Conservation (phyloP, 768 basidiomycete species). For the Lactarius deliciosus region DNA sequence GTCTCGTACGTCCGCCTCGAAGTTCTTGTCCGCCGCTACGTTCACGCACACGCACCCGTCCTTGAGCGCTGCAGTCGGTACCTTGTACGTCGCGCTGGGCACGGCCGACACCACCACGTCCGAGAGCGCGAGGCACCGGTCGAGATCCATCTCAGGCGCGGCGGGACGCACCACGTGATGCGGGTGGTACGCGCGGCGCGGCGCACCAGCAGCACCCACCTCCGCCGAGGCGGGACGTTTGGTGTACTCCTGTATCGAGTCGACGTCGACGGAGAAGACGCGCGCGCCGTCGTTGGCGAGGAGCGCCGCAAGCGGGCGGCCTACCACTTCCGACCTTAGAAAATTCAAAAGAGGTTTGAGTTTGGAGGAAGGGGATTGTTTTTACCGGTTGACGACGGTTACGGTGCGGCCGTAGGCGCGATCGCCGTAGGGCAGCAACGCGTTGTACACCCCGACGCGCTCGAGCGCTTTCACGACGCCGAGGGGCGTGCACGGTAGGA, state of each 20-base stretch:
- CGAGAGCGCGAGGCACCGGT: slow-evolving; percentile 78
- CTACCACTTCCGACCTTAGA: slow-evolving; percentile 90
- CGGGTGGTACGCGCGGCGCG: slow-evolving; percentile 68
- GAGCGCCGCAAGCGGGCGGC: slow-evolving; percentile 92
- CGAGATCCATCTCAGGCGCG: slow-evolving; percentile 59
- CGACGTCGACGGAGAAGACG: slow-evolving; percentile 93
- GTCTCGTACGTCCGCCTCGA: slow-evolving; percentile 88
- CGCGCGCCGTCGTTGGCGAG: slow-evolving; percentile 95
- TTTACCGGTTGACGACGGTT: slow-evolving; percentile 90
- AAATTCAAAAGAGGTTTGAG: too few relatives aligned
- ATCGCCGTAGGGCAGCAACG: slow-evolving; percentile 88
- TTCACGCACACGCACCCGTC: slow-evolving; percentile 94
- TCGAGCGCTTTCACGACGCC: slow-evolving; percentile 97
- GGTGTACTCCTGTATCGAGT: slow-evolving; percentile 96
- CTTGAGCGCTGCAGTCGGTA: slow-evolving; percentile 86
- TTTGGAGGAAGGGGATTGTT: not conserved
- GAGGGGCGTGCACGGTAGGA: slow-evolving; percentile 95
- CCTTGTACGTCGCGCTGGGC: slow-evolving; percentile 79
- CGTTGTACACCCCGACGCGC: slow-evolving; percentile 89
- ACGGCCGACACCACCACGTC: slow-evolving; percentile 97
- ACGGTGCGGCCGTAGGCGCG: slow-evolving; percentile 91
- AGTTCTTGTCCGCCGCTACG: slow-evolving; percentile 94
- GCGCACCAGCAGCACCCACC: not conserved
- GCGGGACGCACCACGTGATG: slow-evolving; percentile 71
- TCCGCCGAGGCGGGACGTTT: slow-evolving; percentile 65